Conservation (phyloP, 2,329 filamentous ascomycete genomes). For the Fusarium napiforme region DNA sequence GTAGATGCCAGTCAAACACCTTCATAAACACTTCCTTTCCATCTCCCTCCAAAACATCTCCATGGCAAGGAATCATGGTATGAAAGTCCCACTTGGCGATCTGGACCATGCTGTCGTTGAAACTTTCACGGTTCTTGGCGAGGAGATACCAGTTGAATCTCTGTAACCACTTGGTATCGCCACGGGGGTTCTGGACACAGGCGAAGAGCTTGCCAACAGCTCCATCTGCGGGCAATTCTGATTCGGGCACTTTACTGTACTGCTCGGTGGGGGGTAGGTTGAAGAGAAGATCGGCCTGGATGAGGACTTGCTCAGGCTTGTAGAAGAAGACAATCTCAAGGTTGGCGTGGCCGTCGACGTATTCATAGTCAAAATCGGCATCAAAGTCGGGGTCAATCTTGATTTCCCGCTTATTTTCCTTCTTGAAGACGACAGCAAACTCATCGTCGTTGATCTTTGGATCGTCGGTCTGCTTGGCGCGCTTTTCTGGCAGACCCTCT, state of each 20-base stretch:
- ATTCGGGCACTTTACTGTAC: constrained; percentile 73
- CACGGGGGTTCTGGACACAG: constrained; percentile 69
- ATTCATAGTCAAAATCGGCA: constrained; percentile 86
- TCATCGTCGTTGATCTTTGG: constrained; percentile 59
- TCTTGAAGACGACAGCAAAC: constrained; percentile 76
- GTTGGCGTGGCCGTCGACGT: constrained; percentile 81
- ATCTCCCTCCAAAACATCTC: constrained; percentile 81
- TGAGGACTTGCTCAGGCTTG: constrained; percentile 80
- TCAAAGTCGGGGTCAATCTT: constrained; percentile 83
- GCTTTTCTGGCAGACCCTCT: constrained; percentile 85
- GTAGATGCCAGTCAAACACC: constrained; percentile 85
- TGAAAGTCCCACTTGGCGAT: constrained; percentile 88
- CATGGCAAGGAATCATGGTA: constrained; percentile 90
- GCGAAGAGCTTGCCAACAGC: constrained; percentile 58
- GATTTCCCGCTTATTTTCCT: constrained; percentile 61
- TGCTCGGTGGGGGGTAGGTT: constrained; percentile 91
- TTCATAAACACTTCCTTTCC: constrained; percentile 82
- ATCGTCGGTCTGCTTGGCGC: constrained; percentile 65
- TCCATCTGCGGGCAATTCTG: constrained; percentile 47
- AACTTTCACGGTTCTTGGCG: constrained; percentile 72
- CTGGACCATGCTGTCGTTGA: constrained; percentile 73
- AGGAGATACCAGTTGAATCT: constrained; percentile 83
- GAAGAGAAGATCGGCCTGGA: constrained; percentile 92
- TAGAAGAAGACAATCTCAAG: constrained; percentile 90
- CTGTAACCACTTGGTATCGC: constrained; percentile 79